These are phyloP conservation scores for Kwoniella sp. DNA, from an alignment of 768 basidiomycete species.

Conservation along the genomic window DNA sequence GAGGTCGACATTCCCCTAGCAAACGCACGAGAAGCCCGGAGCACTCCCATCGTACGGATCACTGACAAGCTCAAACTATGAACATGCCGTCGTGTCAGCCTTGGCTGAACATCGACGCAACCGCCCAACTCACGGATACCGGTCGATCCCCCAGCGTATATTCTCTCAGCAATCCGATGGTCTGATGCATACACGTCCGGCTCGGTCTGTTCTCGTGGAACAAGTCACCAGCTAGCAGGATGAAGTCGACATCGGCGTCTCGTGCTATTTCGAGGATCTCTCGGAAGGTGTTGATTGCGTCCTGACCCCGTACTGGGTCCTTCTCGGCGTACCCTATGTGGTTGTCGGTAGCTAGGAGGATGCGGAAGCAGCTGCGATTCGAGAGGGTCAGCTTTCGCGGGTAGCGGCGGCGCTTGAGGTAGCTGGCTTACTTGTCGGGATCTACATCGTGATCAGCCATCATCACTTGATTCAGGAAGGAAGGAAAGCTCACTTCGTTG, in stretches of 20 bases:
- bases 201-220: conserved; percentile 98
- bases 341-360: conserved; percentile 90
- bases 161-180: conserved; percentile 82
- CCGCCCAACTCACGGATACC: conserved; percentile 54
- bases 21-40: conserved; percentile 70
- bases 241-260: conserved; percentile 78
- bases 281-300: conserved; percentile 89
- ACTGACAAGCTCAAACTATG: conserved; percentile 75
- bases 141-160: conserved; percentile 84
- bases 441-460: conserved; percentile 9
- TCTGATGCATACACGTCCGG: conserved; percentile 80
- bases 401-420: background rate
- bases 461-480: background rate
- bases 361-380: conserved; percentile 52
- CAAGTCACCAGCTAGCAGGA: conserved; percentile 89
- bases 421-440: conserved; percentile 37
- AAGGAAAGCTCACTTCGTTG: conserved; percentile 23
- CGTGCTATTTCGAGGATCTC: conserved; percentile 89
- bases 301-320: conserved; percentile 89
- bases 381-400: background rate
- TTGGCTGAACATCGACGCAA: background rate
- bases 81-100: conserved; percentile 1
- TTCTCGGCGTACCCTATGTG: conserved; percentile 93
- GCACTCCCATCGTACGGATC: conserved; percentile 89
- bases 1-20: background rate